Conservation (phyloP, 345 rosid genomes). For the Brassica rapa region DNA sequence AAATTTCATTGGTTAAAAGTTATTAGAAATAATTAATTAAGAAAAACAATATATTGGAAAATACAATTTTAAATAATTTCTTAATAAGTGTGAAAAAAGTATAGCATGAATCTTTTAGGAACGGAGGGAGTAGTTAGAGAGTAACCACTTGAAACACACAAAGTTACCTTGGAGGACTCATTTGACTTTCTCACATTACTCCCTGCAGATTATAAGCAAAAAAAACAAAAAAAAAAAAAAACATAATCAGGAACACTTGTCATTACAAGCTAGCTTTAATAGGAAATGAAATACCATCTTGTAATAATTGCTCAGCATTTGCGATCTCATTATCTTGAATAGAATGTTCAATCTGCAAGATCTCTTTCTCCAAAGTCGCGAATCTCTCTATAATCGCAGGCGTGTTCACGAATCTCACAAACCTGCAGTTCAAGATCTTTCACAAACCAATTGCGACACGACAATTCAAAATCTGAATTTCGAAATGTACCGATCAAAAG, state of each 20-base stretch:
- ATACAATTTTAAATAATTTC: too few relatives aligned
- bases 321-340: conserved; percentile 59
- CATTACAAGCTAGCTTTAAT: neutral
- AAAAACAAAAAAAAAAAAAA: conserved; percentile 14
- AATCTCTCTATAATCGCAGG: conserved; percentile 93
- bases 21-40: too few relatives aligned
- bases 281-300: conserved; percentile 47
- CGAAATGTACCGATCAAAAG: conserved; percentile 65
- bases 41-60: too few relatives aligned
- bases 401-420: conserved; percentile 81
- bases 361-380: conserved; percentile 69
- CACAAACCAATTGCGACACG: neutral
- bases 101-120: too few relatives aligned
- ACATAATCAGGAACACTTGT: neutral
- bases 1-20: too few relatives aligned
- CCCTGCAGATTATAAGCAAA: conserved; percentile 38
- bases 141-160: too few relatives aligned
- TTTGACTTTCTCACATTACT: conserved; percentile 44
- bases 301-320: conserved; percentile 37
- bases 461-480: neutral
- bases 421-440: conserved; percentile 45
- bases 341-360: conserved; percentile 66
- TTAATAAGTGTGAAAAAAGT: too few relatives aligned
- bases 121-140: too few relatives aligned
- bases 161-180: conserved; percentile 57